Evolutionary conservation across 2,329 filamentous ascomycete genomes (phyloP).

Genomic region (Claviceps lovelessii): DNA sequence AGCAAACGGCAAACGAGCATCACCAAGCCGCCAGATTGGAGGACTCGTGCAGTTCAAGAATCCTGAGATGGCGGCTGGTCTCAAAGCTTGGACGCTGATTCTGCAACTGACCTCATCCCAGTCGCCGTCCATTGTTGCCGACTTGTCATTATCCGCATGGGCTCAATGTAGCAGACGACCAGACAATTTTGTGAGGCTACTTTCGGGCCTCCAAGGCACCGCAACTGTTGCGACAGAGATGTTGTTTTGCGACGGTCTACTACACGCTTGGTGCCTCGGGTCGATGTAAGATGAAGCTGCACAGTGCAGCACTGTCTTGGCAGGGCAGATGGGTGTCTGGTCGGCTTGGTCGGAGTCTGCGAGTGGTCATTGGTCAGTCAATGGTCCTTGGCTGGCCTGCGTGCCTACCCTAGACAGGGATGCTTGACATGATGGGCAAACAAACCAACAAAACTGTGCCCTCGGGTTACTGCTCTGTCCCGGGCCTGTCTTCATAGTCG

Average conservation of each 20-base stretch:
- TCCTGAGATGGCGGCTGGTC: not conserved
- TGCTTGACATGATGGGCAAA: not conserved
- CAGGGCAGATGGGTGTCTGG: not conserved
- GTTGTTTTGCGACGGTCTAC: not conserved
- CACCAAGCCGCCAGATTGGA: not conserved
- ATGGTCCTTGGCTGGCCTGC: not conserved
- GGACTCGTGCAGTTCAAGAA: not conserved
- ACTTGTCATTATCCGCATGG: constrained; percentile 22
- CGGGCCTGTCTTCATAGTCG: not conserved
- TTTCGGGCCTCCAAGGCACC: constrained; percentile 4
- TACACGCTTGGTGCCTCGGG: not conserved
- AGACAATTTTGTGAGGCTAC: not conserved
- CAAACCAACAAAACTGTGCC: not conserved
- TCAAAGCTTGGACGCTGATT: constrained; percentile 10
- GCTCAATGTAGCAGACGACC: constrained; percentile 16
- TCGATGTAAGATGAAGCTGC: not conserved
- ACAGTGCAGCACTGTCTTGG: not conserved
- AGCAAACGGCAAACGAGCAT: not conserved
- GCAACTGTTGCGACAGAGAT: constrained; percentile 1
- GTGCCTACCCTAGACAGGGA: not conserved
- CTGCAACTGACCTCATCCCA: constrained; percentile 44
- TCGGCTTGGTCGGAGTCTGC: too few relatives aligned
- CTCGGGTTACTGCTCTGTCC: not conserved
- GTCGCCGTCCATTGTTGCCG: constrained; percentile 47
- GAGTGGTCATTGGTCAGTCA: not conserved